Base-by-base conservation (phyloP, 176 grass and related monocot species). In the Chloris gayana region DNA sequence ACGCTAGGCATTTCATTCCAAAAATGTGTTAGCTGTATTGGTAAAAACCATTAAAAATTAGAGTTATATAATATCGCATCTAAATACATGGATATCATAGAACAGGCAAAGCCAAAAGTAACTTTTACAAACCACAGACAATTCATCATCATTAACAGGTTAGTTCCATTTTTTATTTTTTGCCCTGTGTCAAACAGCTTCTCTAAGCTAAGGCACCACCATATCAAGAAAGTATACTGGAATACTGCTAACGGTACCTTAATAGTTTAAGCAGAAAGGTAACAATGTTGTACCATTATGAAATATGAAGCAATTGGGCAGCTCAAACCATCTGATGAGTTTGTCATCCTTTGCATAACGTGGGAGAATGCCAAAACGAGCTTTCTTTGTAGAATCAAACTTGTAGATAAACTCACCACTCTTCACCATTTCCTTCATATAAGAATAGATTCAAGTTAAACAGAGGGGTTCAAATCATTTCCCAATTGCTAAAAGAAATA, bases 261-360 rank as follows among this genome's bases (percentile, higher is more conserved):
- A 30, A 51, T 32, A 70, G 3, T 56, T n/a, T 21, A 57, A 68
- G 49, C 7, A 67, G 6, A 64, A 69, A 69, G 30, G 30, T 81
- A 5, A 13, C 37, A 69, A 22, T 61, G 56, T 0, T 76, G 61
- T 88, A 98, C 95, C 95, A 78, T 98, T 98, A 72, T 98, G 95
- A 47, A 98, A 98, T 83, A 98, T 93, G 86, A 87, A 98, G 75
- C 95, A 98, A 46, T 98, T 98, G 50, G 95, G 92, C 39, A 98
- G 95, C 70, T 98, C 92, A 94, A 98, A 98, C 95, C 95, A 98
- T 92, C 95, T 90, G 67, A 98, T 98, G 10, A 68, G 25, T 59
- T 70, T 82, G 26, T 98, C 95, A 87, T 94, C 87, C 85, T 87
- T 98, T 45, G 92, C 95, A 67, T 94, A 92, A 45, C 95, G 86